Percentiles rank a stretch among this genome's conserved stretches.
Conservation (phyloP, 495 filamentous ascomycete species). For the Penicillium coffeae region DNA sequence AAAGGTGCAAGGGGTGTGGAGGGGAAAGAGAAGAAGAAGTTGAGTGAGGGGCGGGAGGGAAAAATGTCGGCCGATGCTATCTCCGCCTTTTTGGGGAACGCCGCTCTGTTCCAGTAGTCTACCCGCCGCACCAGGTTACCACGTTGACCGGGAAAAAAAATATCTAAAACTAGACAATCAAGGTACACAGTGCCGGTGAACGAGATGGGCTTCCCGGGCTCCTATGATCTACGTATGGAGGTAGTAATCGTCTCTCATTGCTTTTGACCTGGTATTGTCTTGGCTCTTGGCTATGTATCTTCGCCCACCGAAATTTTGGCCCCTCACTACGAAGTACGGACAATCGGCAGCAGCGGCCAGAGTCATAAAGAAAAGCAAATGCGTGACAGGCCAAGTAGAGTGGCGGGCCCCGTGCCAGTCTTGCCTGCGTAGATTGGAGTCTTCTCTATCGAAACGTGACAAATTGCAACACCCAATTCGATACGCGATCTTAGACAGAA, state of each 20-base stretch:
- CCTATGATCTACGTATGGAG: neutral
- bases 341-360: constrained; percentile 8
- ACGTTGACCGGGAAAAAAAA: no score
- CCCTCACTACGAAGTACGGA: no score
- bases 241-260: neutral
- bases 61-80: constrained; percentile 40
- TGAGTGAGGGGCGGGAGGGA: constrained; percentile 28
- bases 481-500: constrained; percentile 11
- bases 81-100: constrained; percentile 12
- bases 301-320: neutral
- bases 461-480: constrained; percentile 29
- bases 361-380: constrained; percentile 9
- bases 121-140: constrained; percentile 9
- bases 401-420: constrained; percentile 24
- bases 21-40: constrained; percentile 24
- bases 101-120: neutral
- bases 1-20: constrained; percentile 12
- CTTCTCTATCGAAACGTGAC: constrained; percentile 25
- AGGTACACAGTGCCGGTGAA: neutral
- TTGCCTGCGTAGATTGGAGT: constrained; percentile 26
- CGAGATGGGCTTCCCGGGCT: neutral
- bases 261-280: neutral
- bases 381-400: no score
- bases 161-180: neutral
- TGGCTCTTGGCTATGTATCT: neutral